Base-by-base conservation (phyloP, 1,139 yeast species). In the Yamadazyma triangularis region DNA sequence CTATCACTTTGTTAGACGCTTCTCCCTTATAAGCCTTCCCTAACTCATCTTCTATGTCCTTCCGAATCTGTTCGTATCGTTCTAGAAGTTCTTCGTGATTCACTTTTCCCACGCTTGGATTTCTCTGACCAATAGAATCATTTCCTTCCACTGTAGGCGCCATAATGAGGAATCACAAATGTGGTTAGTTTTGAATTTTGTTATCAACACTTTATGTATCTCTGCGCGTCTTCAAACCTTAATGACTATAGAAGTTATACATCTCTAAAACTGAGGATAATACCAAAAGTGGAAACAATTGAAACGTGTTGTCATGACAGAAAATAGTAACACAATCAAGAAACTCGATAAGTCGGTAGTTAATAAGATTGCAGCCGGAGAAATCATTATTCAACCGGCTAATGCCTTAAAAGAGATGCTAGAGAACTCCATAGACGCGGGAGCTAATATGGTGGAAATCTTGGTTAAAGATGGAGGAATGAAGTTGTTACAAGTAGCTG, bases 321-420 rank as follows among this genome's bases (percentile, higher is more conserved):
- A 25, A 7, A 7, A 6, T 13, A 29, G 26, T 7, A 15, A 9
- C 16, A 25, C 16, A 27, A 61, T 60, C 26, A 50, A 62, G 47
- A 67, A 73, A 30, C 68, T 87, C 9, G 88, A 80, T 24, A 60
- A 60, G 16, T 50, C 73, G 4, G 97, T 89, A 21, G 85, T 93
- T 31, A 89, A 87, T 53, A 73, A 82, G 38, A 91, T 93, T 18
- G 98, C 99, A 0, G 98, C 99, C 1, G 98, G 98, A 1, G 98
- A 93, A 59, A 87, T 93, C 58, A 86, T 93, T 36, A 73, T 89
- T 22, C 93, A 89, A 6, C 98, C 98, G 0, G 85, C 93, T 2
- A 91, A 91, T 45, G 79, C 81, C 0, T 52, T 75, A 20, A 75
- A 75, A 44, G 81, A 75, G 45, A 49, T 75, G 50, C 49, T 75